Evolutionary conservation across 2,329 filamentous ascomycete genomes (phyloP).

Genomic region (Zarea fungicola): DNA sequence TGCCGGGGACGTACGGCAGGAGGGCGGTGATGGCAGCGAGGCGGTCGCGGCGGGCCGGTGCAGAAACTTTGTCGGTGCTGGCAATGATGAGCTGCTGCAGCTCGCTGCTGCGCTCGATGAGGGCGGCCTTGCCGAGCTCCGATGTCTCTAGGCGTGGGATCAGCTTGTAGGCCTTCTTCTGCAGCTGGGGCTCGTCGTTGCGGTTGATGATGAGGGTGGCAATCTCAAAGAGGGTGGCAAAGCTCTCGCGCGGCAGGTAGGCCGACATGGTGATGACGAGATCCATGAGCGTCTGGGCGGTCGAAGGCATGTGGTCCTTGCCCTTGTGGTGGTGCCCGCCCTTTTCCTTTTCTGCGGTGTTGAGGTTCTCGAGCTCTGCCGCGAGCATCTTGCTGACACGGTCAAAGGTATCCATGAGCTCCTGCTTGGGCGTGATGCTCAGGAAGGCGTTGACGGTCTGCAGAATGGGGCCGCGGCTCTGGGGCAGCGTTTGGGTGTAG

Average conservation of each 20-base stretch:
- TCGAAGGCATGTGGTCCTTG: constrained; percentile 77
- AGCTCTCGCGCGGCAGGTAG: constrained; percentile 84
- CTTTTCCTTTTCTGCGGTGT: constrained; percentile 58
- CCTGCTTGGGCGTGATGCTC: constrained; percentile 72
- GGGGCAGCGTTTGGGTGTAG: constrained; percentile 91
- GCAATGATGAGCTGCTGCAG: constrained; percentile 76
- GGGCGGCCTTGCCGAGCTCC: constrained; percentile 67
- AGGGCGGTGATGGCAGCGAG: constrained; percentile 77
- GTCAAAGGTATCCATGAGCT: constrained; percentile 83
- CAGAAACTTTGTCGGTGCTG: constrained; percentile 78
- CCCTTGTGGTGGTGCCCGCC: constrained; percentile 43
- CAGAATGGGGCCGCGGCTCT: constrained; percentile 84
- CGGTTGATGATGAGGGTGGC: constrained; percentile 77
- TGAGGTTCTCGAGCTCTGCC: constrained; percentile 53
- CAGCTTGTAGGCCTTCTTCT: constrained; percentile 99
- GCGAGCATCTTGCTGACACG: constrained; percentile 83
- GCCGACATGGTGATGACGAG: constrained; percentile 93
- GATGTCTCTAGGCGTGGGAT: constrained; percentile 87
- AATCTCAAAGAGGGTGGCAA: constrained; percentile 78
- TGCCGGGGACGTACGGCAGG: constrained; percentile 69
- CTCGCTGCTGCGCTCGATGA: constrained; percentile 69
- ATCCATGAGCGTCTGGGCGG: constrained; percentile 92
- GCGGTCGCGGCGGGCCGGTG: constrained; percentile 80
- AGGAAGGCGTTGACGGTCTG: constrained; percentile 94
- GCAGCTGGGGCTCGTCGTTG: constrained; percentile 80